phyloP scores from a whole-genome alignment of 106 monocot species.

The Phalaenopsis equestris region DNA sequence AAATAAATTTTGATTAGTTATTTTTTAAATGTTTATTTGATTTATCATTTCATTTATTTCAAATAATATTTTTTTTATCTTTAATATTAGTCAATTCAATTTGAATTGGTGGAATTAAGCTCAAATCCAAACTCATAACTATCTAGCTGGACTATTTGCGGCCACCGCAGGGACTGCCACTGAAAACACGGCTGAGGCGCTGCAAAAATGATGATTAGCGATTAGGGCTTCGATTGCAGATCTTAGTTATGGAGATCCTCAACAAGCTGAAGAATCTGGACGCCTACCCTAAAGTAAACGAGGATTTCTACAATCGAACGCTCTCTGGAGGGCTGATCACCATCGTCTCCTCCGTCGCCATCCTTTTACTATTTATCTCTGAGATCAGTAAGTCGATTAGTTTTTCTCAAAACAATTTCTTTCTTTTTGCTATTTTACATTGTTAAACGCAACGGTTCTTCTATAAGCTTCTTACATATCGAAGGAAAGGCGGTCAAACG shows the following conservation, averaged over 20 bases:
- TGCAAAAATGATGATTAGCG: too few relatives aligned
- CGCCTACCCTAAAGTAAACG: constrained; percentile 22
- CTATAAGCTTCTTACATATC: background rate
- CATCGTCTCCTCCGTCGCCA: constrained; percentile 19
- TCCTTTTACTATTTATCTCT: constrained; percentile 16
- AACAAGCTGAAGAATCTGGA: constrained; percentile 22
- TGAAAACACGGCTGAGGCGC: too few relatives aligned
- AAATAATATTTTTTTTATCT: too few relatives aligned
- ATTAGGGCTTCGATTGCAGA: background rate
- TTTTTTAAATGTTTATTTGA: too few relatives aligned
- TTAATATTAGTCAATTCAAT: too few relatives aligned
- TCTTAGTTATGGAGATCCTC: constrained; percentile 11
- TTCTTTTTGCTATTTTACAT: background rate
- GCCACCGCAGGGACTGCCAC: too few relatives aligned
- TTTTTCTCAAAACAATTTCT: background rate
- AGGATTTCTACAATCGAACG: constrained; percentile 29
- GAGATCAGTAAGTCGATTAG: constrained; percentile 16
- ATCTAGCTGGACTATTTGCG: too few relatives aligned
- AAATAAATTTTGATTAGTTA: too few relatives aligned
- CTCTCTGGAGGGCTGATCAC: constrained; percentile 25
- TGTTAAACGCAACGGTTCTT: background rate
- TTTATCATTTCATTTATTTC: too few relatives aligned
- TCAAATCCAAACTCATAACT: too few relatives aligned
- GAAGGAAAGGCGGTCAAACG: background rate
- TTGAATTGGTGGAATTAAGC: too few relatives aligned